These are phyloP conservation scores for Mycena polygramma DNA, from an alignment of 768 basidiomycete genomes.

Conservation along the genomic window DNA sequence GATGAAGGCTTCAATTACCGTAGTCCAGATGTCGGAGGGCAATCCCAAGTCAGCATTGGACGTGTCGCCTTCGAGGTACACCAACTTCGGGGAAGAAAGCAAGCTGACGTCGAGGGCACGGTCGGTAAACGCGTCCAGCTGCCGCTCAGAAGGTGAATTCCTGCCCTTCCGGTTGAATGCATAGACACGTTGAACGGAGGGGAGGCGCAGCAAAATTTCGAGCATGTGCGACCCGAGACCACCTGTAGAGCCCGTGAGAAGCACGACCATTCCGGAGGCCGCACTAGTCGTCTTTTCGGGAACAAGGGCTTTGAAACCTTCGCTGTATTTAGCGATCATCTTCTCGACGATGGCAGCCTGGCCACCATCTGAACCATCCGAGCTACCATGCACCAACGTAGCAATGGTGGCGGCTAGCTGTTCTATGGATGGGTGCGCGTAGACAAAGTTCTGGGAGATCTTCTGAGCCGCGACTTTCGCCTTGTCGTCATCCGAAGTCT, in stretches of 20 bases:
- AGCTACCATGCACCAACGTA: neutral
- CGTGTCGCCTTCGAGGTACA: constrained; percentile 53
- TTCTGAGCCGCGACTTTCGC: constrained; percentile 2
- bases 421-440: constrained; percentile 36
- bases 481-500: neutral
- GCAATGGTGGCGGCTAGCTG: constrained; percentile 25
- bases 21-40: constrained; percentile 39
- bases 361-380: neutral
- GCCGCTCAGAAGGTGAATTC: constrained; percentile 40
- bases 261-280: constrained; percentile 40
- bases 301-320: constrained; percentile 7
- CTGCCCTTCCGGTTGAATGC: constrained; percentile 46
- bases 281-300: neutral
- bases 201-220: constrained; percentile 42
- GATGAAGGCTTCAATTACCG: constrained; percentile 43
- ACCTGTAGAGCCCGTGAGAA: constrained; percentile 60
- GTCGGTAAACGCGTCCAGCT: constrained; percentile 48
- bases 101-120: constrained; percentile 47
- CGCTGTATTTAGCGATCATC: constrained; percentile 29
- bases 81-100: constrained; percentile 48
- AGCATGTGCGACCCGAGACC: constrained; percentile 55
- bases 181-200: constrained; percentile 45
- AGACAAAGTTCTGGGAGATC: constrained; percentile 34
- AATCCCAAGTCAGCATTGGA: constrained; percentile 47
- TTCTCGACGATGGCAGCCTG: constrained; percentile 15